Base-by-base conservation (phyloP, 768 basidiomycete genomes). In the Russula compacta region DNA sequence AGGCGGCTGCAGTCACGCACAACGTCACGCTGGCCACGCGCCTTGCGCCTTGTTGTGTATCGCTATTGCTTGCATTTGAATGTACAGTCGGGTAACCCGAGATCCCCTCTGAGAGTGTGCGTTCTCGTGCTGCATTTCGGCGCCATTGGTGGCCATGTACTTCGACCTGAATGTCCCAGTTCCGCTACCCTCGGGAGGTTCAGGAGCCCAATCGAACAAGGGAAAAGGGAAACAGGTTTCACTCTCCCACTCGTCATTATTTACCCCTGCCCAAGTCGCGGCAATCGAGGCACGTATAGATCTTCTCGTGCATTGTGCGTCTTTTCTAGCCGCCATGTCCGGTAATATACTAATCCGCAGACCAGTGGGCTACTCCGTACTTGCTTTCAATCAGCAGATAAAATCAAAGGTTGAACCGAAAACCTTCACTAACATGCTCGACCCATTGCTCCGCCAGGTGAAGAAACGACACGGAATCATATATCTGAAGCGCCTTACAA, bases 361-460 rank as follows among this genome's bases (percentile, higher is more conserved):
- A 36, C 35, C 70, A 95, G 92, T 95, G 77, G 92, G 92, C 78
- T 95, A 93, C 73, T 82, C 85, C 33, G 84, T 91, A 39, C 69
- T 95, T 49, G 87, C 85, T 1, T 78, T 95, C 64, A 87, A 83
- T 66, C 89, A 93, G 67, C 83, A 81, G 2, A 78, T 88, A 15
- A 76, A 83, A 59, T 83, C 84, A 56, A 84, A 82, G 62, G 77
- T 92, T n/a, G 88, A 91, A 65, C 76, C 82, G 2, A 86, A 86
- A 70, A 76, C 75, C 0, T 87, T 89, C 67, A 73, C 81, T 46
- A 91, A 93, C 70, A 75, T 76, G 11, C 75, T 91, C 21, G 77
- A 85, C 42, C 67, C 69, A 5, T 71, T 93, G 10, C 71, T 90
- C n/a, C 70, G 75, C n/a, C 81, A 80, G 59, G 72, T 90, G 29